Conservation (phyloP, 331 rosid genomes). For the Pyrus hybrid region DNA sequence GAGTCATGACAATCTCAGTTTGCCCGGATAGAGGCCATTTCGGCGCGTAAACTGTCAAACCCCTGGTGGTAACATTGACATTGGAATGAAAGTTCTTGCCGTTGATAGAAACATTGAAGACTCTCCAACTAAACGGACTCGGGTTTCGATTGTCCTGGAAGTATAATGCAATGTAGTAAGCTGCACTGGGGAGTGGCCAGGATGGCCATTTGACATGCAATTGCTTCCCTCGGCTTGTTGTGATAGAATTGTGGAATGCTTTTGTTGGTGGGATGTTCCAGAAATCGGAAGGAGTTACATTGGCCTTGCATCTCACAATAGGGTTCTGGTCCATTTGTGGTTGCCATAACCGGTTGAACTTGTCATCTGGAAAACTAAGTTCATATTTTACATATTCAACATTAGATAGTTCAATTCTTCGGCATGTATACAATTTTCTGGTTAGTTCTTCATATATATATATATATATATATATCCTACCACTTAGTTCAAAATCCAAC, state of each 20-base stretch:
- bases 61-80: conserved; percentile 55
- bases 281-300: conserved; percentile 44
- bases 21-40: conserved; percentile 72
- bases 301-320: conserved; percentile 25
- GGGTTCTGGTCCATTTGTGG: conserved; percentile 55
- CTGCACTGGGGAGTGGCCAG: conserved; percentile 36
- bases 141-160: conserved; percentile 71
- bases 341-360: conserved; percentile 75
- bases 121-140: conserved; percentile 73
- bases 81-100: conserved; percentile 38
- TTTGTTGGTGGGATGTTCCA: conserved; percentile 76
- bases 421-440: no score
- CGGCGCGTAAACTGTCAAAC: conserved; percentile 51
- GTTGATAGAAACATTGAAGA: conserved; percentile 49
- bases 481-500: no score
- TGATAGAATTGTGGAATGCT: conserved; percentile 35
- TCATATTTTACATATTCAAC: conserved; percentile 25
- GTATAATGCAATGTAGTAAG: conserved; percentile 69
- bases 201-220: conserved; percentile 66
- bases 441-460: not conserved
- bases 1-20: conserved; percentile 43
- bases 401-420: conserved; percentile 19
- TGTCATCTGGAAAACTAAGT: conserved; percentile 84
- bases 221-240: conserved; percentile 51
- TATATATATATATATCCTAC: no score